Evolutionary conservation across 768 basidiomycete species (phyloP).

Genomic region (Butyriboletus loyo): DNA sequence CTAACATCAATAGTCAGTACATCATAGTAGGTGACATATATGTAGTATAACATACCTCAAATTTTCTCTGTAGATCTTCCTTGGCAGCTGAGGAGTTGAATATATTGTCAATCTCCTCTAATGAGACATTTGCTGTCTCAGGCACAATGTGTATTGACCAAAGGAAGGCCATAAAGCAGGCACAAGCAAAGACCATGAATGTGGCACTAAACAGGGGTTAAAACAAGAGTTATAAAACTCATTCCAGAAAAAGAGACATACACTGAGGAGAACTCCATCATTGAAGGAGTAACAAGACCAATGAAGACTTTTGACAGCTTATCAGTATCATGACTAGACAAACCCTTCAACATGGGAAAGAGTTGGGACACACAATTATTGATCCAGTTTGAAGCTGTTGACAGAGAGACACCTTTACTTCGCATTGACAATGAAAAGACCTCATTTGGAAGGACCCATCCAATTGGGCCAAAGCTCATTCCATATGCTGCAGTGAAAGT

Average conservation of each 20-base stretch:
- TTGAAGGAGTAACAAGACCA: slow-evolving; percentile 66
- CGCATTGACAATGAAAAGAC: slow-evolving; percentile 78
- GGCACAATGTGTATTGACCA: slow-evolving; percentile 72
- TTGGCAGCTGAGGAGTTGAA: slow-evolving; percentile 58
- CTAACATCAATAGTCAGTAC: slow-evolving; percentile 30
- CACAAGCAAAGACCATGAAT: slow-evolving; percentile 62
- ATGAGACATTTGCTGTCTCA: slow-evolving; percentile 72
- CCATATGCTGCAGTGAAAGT: slow-evolving; percentile 77
- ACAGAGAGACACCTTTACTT: slow-evolving; percentile 77
- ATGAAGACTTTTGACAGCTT: slow-evolving; percentile 53
- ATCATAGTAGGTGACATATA: neutral
- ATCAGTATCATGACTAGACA: slow-evolving; percentile 1
- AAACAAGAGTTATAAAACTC: neutral
- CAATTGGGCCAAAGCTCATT: slow-evolving; percentile 72
- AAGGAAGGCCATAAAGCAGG: slow-evolving; percentile 64
- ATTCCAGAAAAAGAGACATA: slow-evolving; percentile 24
- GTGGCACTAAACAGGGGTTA: slow-evolving; percentile 45
- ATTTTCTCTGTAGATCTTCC: slow-evolving; percentile 50
- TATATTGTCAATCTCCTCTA: slow-evolving; percentile 73
- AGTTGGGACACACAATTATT: slow-evolving; percentile 61
- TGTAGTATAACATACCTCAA: slow-evolving; percentile 42
- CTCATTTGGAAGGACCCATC: slow-evolving; percentile 83
- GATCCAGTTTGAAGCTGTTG: slow-evolving; percentile 83
- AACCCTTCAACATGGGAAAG: neutral
- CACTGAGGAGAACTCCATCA: slow-evolving; percentile 62